These are phyloP conservation scores for Beauveria varroae DNA, from an alignment of 2,329 filamentous ascomycete species.

Conservation along the genomic window DNA sequence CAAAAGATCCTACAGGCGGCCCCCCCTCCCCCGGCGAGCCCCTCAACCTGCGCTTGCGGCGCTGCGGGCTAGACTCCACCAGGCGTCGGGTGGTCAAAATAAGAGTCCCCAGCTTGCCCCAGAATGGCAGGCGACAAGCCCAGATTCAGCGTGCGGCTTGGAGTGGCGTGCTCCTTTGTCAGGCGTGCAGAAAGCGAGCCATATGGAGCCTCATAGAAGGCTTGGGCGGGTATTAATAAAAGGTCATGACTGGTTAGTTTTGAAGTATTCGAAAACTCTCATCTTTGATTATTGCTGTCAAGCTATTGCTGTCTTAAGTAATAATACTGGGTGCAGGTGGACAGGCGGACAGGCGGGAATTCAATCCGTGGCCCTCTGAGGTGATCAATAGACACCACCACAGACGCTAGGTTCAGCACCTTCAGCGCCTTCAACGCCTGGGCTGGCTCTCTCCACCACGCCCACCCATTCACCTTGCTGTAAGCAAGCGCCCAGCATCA, in stretches of 20 bases:
- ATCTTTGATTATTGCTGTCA: too few relatives aligned
- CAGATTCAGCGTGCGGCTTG: background rate
- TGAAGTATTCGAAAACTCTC: too few relatives aligned
- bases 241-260: too few relatives aligned
- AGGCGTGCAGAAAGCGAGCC: too few relatives aligned
- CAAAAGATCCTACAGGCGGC: conserved; percentile 5
- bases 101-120: background rate
- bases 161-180: conserved; percentile 6
- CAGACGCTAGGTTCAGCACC: background rate
- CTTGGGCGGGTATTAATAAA: too few relatives aligned
- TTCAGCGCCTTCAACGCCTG: background rate
- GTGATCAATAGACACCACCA: background rate
- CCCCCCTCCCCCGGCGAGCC: background rate
- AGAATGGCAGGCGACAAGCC: conserved; percentile 8
- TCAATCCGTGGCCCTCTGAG: too few relatives aligned
- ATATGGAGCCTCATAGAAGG: too few relatives aligned
- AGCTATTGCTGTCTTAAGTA: too few relatives aligned
- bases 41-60: background rate
- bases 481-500: background rate
- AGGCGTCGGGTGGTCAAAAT: background rate
- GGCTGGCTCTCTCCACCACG: conserved; percentile 1
- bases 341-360: too few relatives aligned
- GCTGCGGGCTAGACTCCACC: background rate
- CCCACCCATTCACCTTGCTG: background rate
- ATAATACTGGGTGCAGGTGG: too few relatives aligned